Evolutionary conservation across 345 rosid species (phyloP).

Genomic region (Gossypium ekmanianum): DNA sequence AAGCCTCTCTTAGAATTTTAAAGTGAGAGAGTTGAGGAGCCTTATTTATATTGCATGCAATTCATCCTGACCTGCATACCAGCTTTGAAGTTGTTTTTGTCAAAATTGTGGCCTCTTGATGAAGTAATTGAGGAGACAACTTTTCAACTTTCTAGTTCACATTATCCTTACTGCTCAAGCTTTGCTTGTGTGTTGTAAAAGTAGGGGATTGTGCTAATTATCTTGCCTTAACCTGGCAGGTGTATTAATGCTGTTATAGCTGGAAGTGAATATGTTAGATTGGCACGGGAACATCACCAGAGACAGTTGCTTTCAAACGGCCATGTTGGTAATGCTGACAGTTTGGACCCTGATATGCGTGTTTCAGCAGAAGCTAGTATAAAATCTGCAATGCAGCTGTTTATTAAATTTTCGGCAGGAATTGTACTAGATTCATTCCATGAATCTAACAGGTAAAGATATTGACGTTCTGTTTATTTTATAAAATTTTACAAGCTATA

Average conservation of each 20-base stretch:
- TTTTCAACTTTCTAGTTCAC: background rate
- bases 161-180: background rate
- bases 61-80: background rate
- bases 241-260: slow-evolving; percentile 89
- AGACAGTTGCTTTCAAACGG: slow-evolving; percentile 69
- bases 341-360: slow-evolving; percentile 61
- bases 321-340: slow-evolving; percentile 52
- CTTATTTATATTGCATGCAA: background rate
- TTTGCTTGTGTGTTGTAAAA: background rate
- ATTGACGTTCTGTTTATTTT: background rate
- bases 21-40: background rate
- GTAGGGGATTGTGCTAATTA: background rate
- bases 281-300: slow-evolving; percentile 84
- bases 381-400: slow-evolving; percentile 87
- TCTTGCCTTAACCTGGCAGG: slow-evolving; percentile 40
- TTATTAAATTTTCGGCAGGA: slow-evolving; percentile 82
- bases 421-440: slow-evolving; percentile 81
- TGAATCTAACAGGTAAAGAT: slow-evolving; percentile 70
- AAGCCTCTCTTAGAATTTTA: background rate
- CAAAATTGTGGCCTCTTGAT: background rate
- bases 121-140: background rate
- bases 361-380: slow-evolving; percentile 85
- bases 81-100: slow-evolving; percentile 3
- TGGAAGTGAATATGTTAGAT: slow-evolving; percentile 77
- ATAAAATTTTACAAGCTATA: background rate